Percentiles rank a stretch among this genome's conserved stretches.
phyloP scores from a whole-genome alignment of 2,329 filamentous ascomycete species.

The Botrytis squamosa region DNA sequence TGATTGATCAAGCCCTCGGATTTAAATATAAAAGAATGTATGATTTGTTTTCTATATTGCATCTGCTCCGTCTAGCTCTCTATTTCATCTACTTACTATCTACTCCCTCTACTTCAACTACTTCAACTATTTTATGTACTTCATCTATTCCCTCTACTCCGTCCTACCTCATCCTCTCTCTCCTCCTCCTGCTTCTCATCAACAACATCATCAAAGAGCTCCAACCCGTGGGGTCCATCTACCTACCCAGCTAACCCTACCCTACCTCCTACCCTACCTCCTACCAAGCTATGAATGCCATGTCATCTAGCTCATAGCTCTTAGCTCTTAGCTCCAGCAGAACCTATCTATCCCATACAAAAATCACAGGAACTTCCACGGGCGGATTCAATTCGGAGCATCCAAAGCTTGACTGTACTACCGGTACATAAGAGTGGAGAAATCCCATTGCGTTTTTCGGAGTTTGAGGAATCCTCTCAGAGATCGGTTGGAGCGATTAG shows the following conservation, averaged over 20 bases:
- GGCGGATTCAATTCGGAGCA: slow-evolving; percentile 4
- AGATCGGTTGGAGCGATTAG: not conserved
- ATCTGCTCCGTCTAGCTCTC: too few relatives aligned
- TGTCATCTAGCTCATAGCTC: not conserved
- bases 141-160: too few relatives aligned
- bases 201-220: not conserved
- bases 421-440: not conserved
- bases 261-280: not conserved
- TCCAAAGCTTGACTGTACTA: not conserved
- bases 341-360: not conserved
- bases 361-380: not conserved
- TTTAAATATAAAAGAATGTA: too few relatives aligned
- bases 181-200: not conserved
- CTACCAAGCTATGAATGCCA: not conserved
- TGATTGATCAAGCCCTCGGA: too few relatives aligned
- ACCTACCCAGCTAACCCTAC: not conserved
- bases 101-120: too few relatives aligned
- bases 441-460: not conserved
- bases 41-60: too few relatives aligned
- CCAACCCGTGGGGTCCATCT: not conserved
- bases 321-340: not conserved
- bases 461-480: not conserved
- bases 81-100: too few relatives aligned
- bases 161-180: too few relatives aligned
- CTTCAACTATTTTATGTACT: too few relatives aligned